Percentiles rank a stretch among this genome's conserved stretches.
phyloP scores from a whole-genome alignment of 352 stramenopile genomes.

The Phytopythium oedochilum region DNA sequence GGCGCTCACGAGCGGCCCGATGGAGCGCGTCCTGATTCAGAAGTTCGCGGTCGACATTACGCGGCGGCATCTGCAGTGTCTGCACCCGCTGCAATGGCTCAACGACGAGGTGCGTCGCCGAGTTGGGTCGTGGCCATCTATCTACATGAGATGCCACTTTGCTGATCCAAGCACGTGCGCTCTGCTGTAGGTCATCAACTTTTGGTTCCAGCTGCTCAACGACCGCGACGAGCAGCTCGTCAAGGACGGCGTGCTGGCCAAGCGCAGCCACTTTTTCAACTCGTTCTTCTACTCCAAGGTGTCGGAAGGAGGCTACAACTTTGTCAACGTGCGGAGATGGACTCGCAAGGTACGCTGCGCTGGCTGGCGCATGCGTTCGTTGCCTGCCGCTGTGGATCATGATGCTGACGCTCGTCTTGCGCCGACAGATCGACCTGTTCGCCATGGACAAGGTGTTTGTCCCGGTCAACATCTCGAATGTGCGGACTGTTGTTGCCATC shows the following conservation, averaged over 20 bases:
- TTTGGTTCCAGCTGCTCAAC: constrained; percentile 79
- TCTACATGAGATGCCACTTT: too few species aligned
- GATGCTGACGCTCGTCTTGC: too few species aligned
- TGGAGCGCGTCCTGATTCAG: constrained; percentile 60
- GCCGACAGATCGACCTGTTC: constrained; percentile 76
- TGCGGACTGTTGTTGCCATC: constrained; percentile 20
- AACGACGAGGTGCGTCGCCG: constrained; percentile 61
- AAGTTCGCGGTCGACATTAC: constrained; percentile 86
- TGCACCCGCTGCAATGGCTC: constrained; percentile 64
- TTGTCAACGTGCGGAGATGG: constrained; percentile 78
- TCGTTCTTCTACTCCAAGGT: constrained; percentile 87
- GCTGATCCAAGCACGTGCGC: too few species aligned
- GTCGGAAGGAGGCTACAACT: constrained; percentile 80
- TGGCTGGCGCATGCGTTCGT: too few species aligned
- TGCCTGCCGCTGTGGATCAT: too few species aligned
- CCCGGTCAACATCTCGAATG: constrained; percentile 83
- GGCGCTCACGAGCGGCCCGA: constrained; percentile 47
- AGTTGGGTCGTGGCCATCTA: too few species aligned
- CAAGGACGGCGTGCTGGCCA: constrained; percentile 34
- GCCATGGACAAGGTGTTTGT: constrained; percentile 90
- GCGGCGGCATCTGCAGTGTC: constrained; percentile 62
- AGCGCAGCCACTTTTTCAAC: constrained; percentile 82
- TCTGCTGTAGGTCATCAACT: constrained; percentile 74
- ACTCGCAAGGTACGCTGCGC: constrained; percentile 58
- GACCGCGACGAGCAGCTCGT: constrained; percentile 66